These are phyloP conservation scores for Plasmodium knowlesi DNA, from an alignment of 169 alveolate species.

Conservation along the genomic window DNA sequence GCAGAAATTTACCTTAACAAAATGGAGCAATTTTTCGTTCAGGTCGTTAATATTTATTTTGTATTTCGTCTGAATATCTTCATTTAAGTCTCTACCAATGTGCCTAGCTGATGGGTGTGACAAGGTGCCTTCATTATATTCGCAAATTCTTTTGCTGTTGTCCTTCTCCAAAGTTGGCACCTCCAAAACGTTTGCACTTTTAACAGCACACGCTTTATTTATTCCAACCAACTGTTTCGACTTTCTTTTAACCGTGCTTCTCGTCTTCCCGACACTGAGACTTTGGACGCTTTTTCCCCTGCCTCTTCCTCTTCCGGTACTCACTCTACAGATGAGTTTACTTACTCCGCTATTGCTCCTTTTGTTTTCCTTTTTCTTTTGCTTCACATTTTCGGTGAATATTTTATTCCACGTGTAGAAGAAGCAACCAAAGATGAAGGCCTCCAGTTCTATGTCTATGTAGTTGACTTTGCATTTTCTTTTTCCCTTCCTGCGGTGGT, in stretches of 20 bases:
- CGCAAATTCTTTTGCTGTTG: not conserved
- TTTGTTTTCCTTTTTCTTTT: slow-evolving; percentile 1
- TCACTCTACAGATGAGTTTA: not conserved
- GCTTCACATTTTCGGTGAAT: slow-evolving; percentile 11
- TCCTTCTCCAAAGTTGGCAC: not conserved
- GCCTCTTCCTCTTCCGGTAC: not conserved
- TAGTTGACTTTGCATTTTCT: slow-evolving; percentile 48
- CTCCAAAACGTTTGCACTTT: not conserved
- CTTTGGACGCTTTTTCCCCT: not conserved
- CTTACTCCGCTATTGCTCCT: not conserved
- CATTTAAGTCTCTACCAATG: slow-evolving; percentile 2
- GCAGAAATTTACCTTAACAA: slow-evolving; percentile 45
- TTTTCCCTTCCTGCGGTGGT: not conserved
- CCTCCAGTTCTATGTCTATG: slow-evolving; percentile 69
- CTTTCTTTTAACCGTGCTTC: not conserved
- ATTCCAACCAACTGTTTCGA: not conserved
- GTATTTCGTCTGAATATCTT: slow-evolving; percentile 16
- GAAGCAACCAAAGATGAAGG: slow-evolving; percentile 71
- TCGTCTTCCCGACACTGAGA: not conserved
- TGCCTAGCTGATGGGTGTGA: not conserved
- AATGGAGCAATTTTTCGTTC: slow-evolving; percentile 37
- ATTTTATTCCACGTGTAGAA: slow-evolving; percentile 65
- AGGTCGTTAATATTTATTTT: slow-evolving; percentile 30
- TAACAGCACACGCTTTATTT: not conserved
- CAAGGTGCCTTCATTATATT: not conserved